Percentiles rank a stretch among this genome's conserved stretches.
Evolutionary conservation across 2,329 filamentous ascomycete genomes (phyloP).

Genomic region (Fusarium illudens): DNA sequence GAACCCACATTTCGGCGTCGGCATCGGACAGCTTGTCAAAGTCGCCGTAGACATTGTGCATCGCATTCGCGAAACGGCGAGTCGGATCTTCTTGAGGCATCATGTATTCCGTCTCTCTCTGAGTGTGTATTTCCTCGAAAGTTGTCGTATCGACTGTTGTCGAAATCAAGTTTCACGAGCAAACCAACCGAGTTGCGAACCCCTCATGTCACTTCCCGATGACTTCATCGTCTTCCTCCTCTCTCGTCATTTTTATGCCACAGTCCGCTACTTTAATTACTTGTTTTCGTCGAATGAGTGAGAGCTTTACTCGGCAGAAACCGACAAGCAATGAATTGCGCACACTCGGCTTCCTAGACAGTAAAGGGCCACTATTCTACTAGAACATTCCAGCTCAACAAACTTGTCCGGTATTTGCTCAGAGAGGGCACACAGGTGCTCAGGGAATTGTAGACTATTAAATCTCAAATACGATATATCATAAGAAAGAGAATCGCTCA

Average conservation of each 20-base stretch:
- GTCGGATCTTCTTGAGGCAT: conserved; percentile 10
- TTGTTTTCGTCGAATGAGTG: not conserved
- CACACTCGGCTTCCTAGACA: not conserved
- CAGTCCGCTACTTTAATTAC: not conserved
- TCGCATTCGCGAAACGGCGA: conserved; percentile 48
- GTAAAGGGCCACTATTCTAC: not conserved
- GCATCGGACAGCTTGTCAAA: conserved; percentile 36
- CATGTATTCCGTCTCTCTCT: not conserved
- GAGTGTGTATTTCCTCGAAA: not conserved
- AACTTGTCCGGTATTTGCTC: not conserved
- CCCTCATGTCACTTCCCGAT: not conserved
- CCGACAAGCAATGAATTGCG: not conserved
- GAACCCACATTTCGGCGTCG: conserved; percentile 52
- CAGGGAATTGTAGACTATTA: not conserved
- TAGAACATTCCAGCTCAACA: not conserved
- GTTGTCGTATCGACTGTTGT: not conserved
- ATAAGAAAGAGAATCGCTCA: too few relatives aligned
- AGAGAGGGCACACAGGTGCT: too few relatives aligned
- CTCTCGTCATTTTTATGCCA: conserved; percentile 3
- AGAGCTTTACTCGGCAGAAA: not conserved
- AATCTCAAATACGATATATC: too few relatives aligned
- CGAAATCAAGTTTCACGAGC: not conserved
- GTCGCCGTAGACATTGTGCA: conserved; percentile 50
- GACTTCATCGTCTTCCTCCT: conserved; percentile 8
- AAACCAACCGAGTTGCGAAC: not conserved